Percentiles rank a stretch among this genome's conserved stretches.
Conservation (phyloP, 495 filamentous ascomycete genomes). For the Paragyromitra xinjiangensis region DNA sequence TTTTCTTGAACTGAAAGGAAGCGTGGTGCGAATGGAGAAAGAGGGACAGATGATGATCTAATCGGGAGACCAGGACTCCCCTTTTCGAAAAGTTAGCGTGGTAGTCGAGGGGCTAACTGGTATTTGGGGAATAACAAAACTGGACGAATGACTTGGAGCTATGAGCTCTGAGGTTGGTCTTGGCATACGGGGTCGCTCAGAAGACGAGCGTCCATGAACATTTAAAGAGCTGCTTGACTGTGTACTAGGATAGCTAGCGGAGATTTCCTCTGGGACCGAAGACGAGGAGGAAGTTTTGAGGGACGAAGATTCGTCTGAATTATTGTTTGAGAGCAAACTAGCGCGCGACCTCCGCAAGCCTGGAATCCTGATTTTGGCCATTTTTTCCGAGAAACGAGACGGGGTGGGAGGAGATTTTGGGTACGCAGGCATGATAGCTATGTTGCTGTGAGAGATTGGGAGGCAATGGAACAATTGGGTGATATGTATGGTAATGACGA, state of each 20-base stretch:
- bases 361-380: conserved; percentile 52
- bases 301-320: conserved; percentile 41
- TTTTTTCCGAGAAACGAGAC: conserved; percentile 48
- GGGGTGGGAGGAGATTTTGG: conserved; percentile 38
- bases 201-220: conserved; percentile 24
- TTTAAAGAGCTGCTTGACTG: conserved; percentile 40
- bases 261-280: conserved; percentile 34
- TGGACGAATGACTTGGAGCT: conserved; percentile 28
- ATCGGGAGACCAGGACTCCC: conserved; percentile 31
- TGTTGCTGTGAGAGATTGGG: conserved; percentile 4
- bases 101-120: conserved; percentile 1
- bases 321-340: conserved; percentile 27
- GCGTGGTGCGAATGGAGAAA: conserved; percentile 54
- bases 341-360: conserved; percentile 44
- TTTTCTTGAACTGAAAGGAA: conserved; percentile 53
- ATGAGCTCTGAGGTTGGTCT: conserved; percentile 50
- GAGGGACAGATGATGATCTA: conserved; percentile 45
- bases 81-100: conserved; percentile 45
- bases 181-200: conserved; percentile 39
- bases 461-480: conserved; percentile 20
- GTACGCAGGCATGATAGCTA: conserved; percentile 40
- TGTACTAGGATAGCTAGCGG: conserved; percentile 22
- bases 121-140: conserved; percentile 41
- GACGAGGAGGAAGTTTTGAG: conserved; percentile 48
- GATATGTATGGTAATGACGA: conserved; percentile 35